phyloP scores from a whole-genome alignment of 225 moss, liverwort and hornwort species.

The Bryoerythrophyllum caledonicum region DNA sequence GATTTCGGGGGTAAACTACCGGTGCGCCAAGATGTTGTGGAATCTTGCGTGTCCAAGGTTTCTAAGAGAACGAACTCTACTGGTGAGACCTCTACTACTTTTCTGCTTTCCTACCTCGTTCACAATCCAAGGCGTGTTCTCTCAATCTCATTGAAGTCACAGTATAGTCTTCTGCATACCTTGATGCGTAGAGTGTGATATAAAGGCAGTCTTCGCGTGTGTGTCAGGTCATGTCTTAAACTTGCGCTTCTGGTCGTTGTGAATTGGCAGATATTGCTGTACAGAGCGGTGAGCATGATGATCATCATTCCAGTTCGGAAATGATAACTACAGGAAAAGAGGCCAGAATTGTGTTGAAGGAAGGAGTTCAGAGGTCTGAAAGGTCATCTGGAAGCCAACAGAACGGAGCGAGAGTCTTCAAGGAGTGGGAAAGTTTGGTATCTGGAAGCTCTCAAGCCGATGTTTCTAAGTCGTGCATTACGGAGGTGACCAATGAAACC shows the following conservation, averaged over 20 bases:
- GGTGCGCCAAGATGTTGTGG: constrained; percentile 55
- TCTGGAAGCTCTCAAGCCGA: constrained; percentile 25
- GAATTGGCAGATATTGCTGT: constrained; percentile 13
- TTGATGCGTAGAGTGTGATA: not conserved
- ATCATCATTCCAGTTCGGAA: not conserved
- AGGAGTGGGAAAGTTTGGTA: constrained; percentile 54
- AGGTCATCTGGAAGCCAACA: constrained; percentile 28
- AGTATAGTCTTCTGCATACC: not conserved
- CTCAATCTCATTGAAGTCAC: constrained; percentile 7
- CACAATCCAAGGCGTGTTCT: constrained; percentile 1
- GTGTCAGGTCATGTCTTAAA: constrained; percentile 8
- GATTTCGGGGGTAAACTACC: constrained; percentile 60
- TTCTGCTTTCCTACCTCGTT: not conserved
- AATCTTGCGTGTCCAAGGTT: constrained; percentile 20
- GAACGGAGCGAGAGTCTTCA: constrained; percentile 17
- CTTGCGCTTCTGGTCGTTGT: constrained; percentile 18
- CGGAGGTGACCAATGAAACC: constrained; percentile 33
- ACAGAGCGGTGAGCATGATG: constrained; percentile 19
- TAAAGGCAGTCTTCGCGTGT: not conserved
- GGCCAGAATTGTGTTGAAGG: constrained; percentile 4
- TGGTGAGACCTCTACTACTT: constrained; percentile 28
- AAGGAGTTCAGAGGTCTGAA: constrained; percentile 20
- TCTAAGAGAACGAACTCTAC: constrained; percentile 12
- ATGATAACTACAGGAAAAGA: constrained; percentile 8
- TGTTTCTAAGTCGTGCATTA: constrained; percentile 25